Evolutionary conservation across 495 filamentous ascomycete genomes (phyloP), one percentile per base, ranked within the genome.

Genomic region (Chlorociboria aeruginascens): DNA sequence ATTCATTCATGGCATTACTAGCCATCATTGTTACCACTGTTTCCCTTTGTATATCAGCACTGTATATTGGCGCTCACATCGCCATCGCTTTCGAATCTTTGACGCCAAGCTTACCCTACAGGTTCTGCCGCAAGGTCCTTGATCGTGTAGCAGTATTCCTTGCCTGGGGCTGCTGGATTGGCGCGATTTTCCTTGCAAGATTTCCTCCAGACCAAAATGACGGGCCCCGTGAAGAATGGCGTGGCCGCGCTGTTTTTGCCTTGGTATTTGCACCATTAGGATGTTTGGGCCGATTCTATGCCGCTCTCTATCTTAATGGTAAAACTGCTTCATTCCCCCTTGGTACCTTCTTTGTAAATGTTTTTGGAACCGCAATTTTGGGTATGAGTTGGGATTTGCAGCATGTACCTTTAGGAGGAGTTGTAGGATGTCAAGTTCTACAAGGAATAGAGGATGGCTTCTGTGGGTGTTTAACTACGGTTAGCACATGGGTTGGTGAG

Each of bases 401-500:
- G 61, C 85, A 83, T 59, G 71, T 63, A 1, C 67, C 63, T 25
- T 46, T 64, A 17, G 77, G 69, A 6, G 68, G 69, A 29, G 64
- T 60, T 61, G 73, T 76, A 32, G 78, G 79, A 25, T 92, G 88
- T 58, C 85, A 89, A 69, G 78, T 94, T 3, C 61, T 94, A 53
- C 81, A 86, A 59, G 89, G 89, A 6, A 66, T 94, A 20, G 74
- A 82, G 66, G 89, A 96, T 69, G 90, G 90, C 41, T 93, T 95
- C 56, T 95, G 89, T 61, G 90, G 90, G 8, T 82, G 82, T 52
- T 66, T 86, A 58, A 95, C 89, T 9, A 97, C 90, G 8, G 78
- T 97, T n/a, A 89, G 83, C 56, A 96, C 89, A 6, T 95, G 88
- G 86, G 83, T 92, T 11, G 66, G 69, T 8, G 90, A 97, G 70